Evolutionary conservation across 129 eudicot genomes (phyloP).

Genomic region (Flaveria brownii): DNA sequence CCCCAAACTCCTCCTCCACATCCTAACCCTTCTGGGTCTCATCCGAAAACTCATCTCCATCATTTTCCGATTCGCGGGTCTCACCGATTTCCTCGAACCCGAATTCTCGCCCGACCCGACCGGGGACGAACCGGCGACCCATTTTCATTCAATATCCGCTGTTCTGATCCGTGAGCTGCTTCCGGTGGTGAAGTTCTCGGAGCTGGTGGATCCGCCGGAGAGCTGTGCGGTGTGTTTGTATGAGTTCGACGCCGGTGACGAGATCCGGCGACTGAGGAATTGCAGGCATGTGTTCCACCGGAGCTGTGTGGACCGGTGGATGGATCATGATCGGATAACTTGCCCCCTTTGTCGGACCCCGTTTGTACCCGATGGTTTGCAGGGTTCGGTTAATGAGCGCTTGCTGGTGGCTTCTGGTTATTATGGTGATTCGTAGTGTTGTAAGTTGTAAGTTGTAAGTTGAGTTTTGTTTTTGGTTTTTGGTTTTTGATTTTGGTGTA

Average conservation of each 20-base stretch:
- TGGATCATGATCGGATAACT: slow-evolving; percentile 72
- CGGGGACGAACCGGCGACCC: slow-evolving; percentile 25
- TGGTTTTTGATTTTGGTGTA: neutral
- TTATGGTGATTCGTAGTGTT: slow-evolving; percentile 24
- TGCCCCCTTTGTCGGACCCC: slow-evolving; percentile 72
- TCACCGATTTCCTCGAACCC: slow-evolving; percentile 47
- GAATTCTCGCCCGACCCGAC: slow-evolving; percentile 36
- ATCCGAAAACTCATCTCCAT: slow-evolving; percentile 40
- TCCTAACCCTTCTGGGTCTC: slow-evolving; percentile 45
- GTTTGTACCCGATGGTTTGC: slow-evolving; percentile 42
- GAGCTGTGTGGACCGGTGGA: slow-evolving; percentile 76
- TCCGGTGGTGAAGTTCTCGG: slow-evolving; percentile 51
- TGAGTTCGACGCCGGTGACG: slow-evolving; percentile 54
- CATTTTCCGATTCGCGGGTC: slow-evolving; percentile 37
- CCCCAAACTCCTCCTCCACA: slow-evolving; percentile 47
- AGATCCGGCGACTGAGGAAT: slow-evolving; percentile 54
- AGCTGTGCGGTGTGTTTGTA: slow-evolving; percentile 66
- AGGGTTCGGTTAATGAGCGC: slow-evolving; percentile 52
- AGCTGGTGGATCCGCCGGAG: slow-evolving; percentile 36
- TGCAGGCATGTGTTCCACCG: slow-evolving; percentile 64
- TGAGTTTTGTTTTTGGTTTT: neutral
- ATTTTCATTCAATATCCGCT: slow-evolving; percentile 42
- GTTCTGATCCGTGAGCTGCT: slow-evolving; percentile 52
- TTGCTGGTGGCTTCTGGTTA: slow-evolving; percentile 54
- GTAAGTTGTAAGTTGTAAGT: neutral